Conservation (phyloP, 345 rosid genomes). For the Microthlaspi erraticum region DNA sequence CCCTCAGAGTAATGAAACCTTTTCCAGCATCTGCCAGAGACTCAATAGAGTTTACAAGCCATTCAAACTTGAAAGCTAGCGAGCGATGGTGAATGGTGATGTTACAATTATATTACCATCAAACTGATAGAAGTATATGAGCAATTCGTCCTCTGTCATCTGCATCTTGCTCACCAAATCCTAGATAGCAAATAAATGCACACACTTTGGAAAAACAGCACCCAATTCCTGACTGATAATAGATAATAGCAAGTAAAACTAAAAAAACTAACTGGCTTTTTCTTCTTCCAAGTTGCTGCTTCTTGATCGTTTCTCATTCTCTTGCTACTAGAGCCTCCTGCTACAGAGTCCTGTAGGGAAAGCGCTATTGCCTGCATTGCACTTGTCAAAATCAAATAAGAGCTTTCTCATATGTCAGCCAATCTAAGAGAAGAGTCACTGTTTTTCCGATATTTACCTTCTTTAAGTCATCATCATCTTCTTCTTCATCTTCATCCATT, state of each 20-base stretch:
- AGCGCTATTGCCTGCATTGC: constrained; percentile 71
- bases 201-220: not conserved
- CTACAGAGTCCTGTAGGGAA: constrained; percentile 59
- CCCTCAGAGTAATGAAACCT: constrained; percentile 58
- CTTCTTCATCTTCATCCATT: not conserved
- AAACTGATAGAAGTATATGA: constrained; percentile 75
- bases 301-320: constrained; percentile 47
- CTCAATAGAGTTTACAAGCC: constrained; percentile 11
- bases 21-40: constrained; percentile 70
- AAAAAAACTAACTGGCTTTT: constrained; percentile 50
- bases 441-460: constrained; percentile 47
- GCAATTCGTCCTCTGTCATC: constrained; percentile 84
- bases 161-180: constrained; percentile 66
- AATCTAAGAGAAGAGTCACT: not conserved
- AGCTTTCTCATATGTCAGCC: not conserved
- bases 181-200: constrained; percentile 19
- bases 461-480: constrained; percentile 54
- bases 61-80: too few species aligned
- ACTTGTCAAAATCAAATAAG: not conserved
- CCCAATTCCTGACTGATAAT: not conserved
- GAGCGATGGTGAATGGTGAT: not conserved
- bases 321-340: constrained; percentile 42
- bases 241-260: not conserved
- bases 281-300: constrained; percentile 48
- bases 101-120: constrained; percentile 59